Evolutionary conservation across 345 rosid genomes (phyloP), one percentile per base, ranked within the genome.

Genomic region (Dipteronia dyeriana): DNA sequence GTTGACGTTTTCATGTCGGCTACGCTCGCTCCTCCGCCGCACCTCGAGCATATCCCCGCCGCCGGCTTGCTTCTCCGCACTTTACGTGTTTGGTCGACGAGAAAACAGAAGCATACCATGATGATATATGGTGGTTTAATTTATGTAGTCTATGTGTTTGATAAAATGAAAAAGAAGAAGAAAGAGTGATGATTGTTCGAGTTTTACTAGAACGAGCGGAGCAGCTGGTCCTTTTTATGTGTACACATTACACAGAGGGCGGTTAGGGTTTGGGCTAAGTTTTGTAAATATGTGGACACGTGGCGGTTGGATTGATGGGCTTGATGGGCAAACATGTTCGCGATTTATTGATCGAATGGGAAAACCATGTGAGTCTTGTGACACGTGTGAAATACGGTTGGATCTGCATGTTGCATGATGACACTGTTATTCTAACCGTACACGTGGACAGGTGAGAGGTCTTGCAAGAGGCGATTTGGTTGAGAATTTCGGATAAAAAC

Each of bases 21-120:
- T 3, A 94, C 97, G 65, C 97, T 92, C 6, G 98, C 99, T 79
- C 98, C 99, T 0, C 91, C 92, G 54, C 99, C 97, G 83, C 99
- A 96, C 84, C 93, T 74, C 6, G 95, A 91, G 89, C 99, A 94
- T 59, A 70, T 80, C 61, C 99, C 97, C 0, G 99, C 98, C 0
- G 92, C 98, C 51, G 98, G 99, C 86, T 92, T 96, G 84, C 92
- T 91, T 64, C 86, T 83, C 31, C 86, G 61, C 41, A 96, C 91
- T 82, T 92, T 82, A 84, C 87, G 83, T 19, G 90, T 91, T 88
- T 96, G 93, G 79, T 96, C 97, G 38, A 96, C 93, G 1, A 96
- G 94, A 81, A 94, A 94, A 76, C 98, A 96, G 75, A 91, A 88
- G 76, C 79, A 85, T 41, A 88, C 92, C 99, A 95, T 94, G 45